Evolutionary conservation across 2,329 filamentous ascomycete genomes (phyloP).

Genomic region (Nemania bipapillata): DNA sequence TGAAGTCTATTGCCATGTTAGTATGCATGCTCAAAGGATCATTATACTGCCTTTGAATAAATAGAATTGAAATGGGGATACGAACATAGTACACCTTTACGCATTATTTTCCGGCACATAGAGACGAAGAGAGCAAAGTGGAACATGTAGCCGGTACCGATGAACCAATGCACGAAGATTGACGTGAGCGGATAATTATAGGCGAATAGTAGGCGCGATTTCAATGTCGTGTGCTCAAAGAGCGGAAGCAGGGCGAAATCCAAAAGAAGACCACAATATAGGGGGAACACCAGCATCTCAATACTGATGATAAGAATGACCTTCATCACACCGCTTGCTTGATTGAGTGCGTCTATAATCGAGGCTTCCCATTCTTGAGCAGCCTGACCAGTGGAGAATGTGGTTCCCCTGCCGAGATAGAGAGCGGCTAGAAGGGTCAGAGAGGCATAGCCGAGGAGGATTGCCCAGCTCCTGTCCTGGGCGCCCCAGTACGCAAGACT

Average conservation of each 20-base stretch:
- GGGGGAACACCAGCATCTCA: slow-evolving; percentile 96
- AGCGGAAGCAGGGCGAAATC: slow-evolving; percentile 89
- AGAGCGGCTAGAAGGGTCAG: slow-evolving; percentile 78
- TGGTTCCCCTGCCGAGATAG: slow-evolving; percentile 79
- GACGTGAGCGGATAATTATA: slow-evolving; percentile 84
- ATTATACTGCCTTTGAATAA: background rate
- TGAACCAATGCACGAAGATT: slow-evolving; percentile 97
- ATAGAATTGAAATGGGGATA: background rate
- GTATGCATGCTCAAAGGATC: slow-evolving; percentile 25
- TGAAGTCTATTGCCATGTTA: slow-evolving; percentile 75
- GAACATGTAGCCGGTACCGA: slow-evolving; percentile 99
- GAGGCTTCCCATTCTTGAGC: slow-evolving; percentile 76
- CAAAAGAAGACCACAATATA: slow-evolving; percentile 92
- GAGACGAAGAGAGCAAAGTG: slow-evolving; percentile 98
- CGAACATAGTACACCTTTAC: slow-evolving; percentile 89
- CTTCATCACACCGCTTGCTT: slow-evolving; percentile 96
- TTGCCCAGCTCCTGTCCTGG: slow-evolving; percentile 74
- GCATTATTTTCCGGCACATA: slow-evolving; percentile 98
- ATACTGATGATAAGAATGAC: slow-evolving; percentile 98
- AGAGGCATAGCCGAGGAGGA: slow-evolving; percentile 82
- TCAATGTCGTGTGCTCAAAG: slow-evolving; percentile 82
- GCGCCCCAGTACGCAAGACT: slow-evolving; percentile 74
- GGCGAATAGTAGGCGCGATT: slow-evolving; percentile 81
- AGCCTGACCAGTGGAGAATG: slow-evolving; percentile 69
- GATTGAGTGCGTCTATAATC: slow-evolving; percentile 83